Evolutionary conservation across 2,329 filamentous ascomycete species (phyloP).

Genomic region (Aureobasidium melanogenum): DNA sequence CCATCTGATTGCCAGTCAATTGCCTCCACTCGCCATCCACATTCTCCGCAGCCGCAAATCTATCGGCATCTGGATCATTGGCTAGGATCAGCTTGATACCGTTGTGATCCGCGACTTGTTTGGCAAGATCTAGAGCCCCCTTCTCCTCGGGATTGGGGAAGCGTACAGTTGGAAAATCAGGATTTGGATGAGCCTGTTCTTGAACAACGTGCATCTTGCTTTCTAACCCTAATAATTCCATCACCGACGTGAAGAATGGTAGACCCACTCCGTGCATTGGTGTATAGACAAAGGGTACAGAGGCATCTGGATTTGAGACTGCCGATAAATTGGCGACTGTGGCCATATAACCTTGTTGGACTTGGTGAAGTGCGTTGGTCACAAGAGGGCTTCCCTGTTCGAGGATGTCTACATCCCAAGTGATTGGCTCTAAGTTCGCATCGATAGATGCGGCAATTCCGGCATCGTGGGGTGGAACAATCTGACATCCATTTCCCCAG

Average conservation of each 20-base stretch:
- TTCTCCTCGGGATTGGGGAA: slow-evolving; percentile 60
- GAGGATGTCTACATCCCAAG: slow-evolving; percentile 29
- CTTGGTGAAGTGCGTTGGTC: neutral
- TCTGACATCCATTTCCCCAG: slow-evolving; percentile 56
- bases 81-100: slow-evolving; percentile 47
- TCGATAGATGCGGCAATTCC: slow-evolving; percentile 50
- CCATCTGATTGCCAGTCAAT: slow-evolving; percentile 58
- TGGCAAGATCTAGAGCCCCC: slow-evolving; percentile 52
- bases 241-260: slow-evolving; percentile 35
- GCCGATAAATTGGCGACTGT: neutral
- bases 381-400: neutral
- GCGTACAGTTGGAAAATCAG: slow-evolving; percentile 54
- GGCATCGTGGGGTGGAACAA: slow-evolving; percentile 53
- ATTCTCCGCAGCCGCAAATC: slow-evolving; percentile 53
- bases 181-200: slow-evolving; percentile 49
- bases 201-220: slow-evolving; percentile 40
- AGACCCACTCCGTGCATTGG: slow-evolving; percentile 50
- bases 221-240: slow-evolving; percentile 29
- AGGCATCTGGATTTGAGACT: neutral
- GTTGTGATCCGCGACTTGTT: slow-evolving; percentile 43
- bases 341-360: slow-evolving; percentile 4
- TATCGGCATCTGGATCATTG: slow-evolving; percentile 58
- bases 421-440: slow-evolving; percentile 44
- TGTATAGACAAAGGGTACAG: slow-evolving; percentile 42
- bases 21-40: slow-evolving; percentile 48